Evolutionary conservation across 1,284 basidiomycete genomes (phyloP).

Genomic region (Exobasidium rhododendri): DNA sequence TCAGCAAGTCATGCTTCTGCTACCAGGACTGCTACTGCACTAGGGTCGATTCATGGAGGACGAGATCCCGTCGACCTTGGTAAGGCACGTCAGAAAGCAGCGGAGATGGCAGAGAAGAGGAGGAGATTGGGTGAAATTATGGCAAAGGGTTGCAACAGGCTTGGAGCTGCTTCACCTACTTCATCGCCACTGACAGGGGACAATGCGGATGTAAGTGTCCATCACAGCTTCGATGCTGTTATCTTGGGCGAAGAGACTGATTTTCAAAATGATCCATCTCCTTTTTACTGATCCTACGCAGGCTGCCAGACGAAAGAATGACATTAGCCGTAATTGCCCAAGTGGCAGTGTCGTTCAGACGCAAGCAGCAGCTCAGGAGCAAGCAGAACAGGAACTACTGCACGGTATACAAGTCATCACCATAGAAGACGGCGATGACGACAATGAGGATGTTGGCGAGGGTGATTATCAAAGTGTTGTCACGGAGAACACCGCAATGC

Average conservation of each 20-base stretch:
- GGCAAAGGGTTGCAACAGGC: not conserved
- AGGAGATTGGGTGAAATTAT: not conserved
- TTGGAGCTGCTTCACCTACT: not conserved
- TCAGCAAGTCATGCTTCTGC: too few relatives aligned
- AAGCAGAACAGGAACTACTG: slow-evolving; percentile 13
- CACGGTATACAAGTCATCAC: slow-evolving; percentile 19
- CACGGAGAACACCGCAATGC: not conserved
- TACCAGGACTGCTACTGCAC: not conserved
- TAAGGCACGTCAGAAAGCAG: slow-evolving; percentile 2
- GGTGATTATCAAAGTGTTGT: not conserved
- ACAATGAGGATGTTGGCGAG: slow-evolving; percentile 3
- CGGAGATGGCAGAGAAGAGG: slow-evolving; percentile 8
- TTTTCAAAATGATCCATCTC: too few relatives aligned
- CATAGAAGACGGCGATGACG: slow-evolving; percentile 21
- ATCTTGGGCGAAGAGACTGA: too few relatives aligned
- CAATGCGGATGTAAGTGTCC: too few relatives aligned
- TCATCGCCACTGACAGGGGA: not conserved
- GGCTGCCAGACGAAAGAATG: slow-evolving; percentile 9
- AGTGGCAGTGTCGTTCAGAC: not conserved
- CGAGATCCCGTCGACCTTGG: not conserved
- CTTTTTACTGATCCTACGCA: too few relatives aligned
- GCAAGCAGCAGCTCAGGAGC: slow-evolving; percentile 9
- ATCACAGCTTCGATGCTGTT: too few relatives aligned
- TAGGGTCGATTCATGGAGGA: not conserved
- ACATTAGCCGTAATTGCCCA: not conserved